phyloP scores from a whole-genome alignment of 139 green algal species.

The Limnomonas spitsbergensis region DNA sequence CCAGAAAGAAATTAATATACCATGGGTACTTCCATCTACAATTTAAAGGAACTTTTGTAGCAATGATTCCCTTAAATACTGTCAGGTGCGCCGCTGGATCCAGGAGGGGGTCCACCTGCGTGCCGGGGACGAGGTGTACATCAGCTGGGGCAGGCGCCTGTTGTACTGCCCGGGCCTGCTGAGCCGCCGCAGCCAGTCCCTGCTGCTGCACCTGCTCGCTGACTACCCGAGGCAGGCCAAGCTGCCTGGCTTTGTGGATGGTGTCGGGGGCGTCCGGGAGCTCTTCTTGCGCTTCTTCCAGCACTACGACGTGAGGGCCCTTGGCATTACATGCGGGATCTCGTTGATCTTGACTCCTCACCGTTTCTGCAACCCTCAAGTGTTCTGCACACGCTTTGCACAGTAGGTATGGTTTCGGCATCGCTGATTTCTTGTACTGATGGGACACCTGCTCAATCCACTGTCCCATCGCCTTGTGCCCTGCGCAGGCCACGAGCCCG shows the following conservation, averaged over 20 bases:
- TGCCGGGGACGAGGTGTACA: conserved; percentile 28
- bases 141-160: conserved; percentile 43
- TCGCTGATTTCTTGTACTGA: too few relatives aligned
- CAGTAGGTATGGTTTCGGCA: too few relatives aligned
- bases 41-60: too few relatives aligned
- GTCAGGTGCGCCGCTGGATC: conserved; percentile 21
- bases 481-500: conserved; percentile 11
- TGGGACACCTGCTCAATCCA: too few relatives aligned
- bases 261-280: conserved; percentile 38
- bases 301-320: conserved; percentile 42
- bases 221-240: background rate
- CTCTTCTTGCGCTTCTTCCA: conserved; percentile 47
- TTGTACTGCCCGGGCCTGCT: conserved; percentile 22
- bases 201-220: conserved; percentile 8
- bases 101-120: conserved; percentile 36
- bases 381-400: too few relatives aligned
- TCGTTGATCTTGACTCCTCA: background rate
- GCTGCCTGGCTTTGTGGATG: conserved; percentile 35
- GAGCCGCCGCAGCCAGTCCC: background rate
- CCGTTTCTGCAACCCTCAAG: too few relatives aligned
- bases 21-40: too few relatives aligned
- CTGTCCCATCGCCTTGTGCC: background rate
- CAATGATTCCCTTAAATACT: too few relatives aligned
- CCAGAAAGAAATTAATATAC: too few relatives aligned
- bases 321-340: background rate